Conservation (phyloP, 306 rosid species). For the Fragaria ananassa region DNA sequence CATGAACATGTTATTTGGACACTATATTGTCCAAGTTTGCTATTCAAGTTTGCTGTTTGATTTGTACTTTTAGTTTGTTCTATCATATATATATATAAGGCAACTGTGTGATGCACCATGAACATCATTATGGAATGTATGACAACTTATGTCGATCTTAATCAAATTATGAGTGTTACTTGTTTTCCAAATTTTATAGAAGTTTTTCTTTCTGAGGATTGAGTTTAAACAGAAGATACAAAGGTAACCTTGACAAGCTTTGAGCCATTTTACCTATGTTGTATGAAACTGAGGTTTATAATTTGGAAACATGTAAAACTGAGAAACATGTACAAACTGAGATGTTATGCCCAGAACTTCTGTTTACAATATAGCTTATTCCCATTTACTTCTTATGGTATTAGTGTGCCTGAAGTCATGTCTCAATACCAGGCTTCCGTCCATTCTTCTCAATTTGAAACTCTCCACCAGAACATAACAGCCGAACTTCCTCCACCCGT, state of each 20-base stretch:
- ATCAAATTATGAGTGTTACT: not conserved
- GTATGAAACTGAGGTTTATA: not conserved
- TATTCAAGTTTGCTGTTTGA: not conserved
- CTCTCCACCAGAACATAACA: constrained; percentile 70
- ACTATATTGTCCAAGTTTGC: not conserved
- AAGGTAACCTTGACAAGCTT: not conserved
- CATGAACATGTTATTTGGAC: not conserved
- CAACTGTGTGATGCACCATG: not conserved
- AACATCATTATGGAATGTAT: not conserved
- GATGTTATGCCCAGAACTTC: not conserved
- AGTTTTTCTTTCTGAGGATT: no score
- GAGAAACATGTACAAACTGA: not conserved
- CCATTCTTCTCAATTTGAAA: constrained; percentile 53
- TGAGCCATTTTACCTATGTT: not conserved
- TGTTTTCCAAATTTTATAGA: not conserved
- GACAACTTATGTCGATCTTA: not conserved
- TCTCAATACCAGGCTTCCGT: constrained; percentile 50
- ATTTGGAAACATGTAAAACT: not conserved
- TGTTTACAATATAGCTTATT: constrained; percentile 7
- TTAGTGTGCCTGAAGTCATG: constrained; percentile 60
- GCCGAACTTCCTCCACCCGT: constrained; percentile 50
- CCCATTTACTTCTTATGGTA: constrained; percentile 52
- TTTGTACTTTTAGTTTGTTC: not conserved
- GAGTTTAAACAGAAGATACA: not conserved
- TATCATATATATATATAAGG: not conserved